Percentiles rank a stretch among this genome's conserved stretches.
These are phyloP conservation scores for Asterionellopsis glacialis DNA, from an alignment of 108 stramenopile species.

Conservation along the genomic window DNA sequence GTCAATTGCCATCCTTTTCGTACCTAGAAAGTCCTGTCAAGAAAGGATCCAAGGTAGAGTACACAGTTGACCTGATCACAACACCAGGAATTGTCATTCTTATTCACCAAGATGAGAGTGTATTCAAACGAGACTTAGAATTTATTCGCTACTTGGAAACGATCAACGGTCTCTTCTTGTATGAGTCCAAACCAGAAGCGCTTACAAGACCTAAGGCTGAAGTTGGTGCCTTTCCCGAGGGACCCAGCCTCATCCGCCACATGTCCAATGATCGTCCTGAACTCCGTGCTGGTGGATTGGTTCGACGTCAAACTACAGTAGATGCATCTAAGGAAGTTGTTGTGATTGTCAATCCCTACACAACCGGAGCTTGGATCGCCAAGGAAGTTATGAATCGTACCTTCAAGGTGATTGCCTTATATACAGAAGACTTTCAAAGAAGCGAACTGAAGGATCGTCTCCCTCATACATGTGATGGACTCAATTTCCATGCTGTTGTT, in stretches of 20 bases:
- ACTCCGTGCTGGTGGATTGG: slow-evolving; percentile 36
- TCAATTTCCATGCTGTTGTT: slow-evolving; percentile 50
- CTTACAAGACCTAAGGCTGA: slow-evolving; percentile 25
- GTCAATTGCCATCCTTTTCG: slow-evolving; percentile 44
- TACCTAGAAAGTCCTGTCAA: slow-evolving; percentile 32
- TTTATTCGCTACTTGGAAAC: slow-evolving; percentile 54
- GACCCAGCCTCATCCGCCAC: slow-evolving; percentile 66
- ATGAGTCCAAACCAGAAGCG: slow-evolving; percentile 40
- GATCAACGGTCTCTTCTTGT: slow-evolving; percentile 44
- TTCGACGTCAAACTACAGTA: slow-evolving; percentile 65
- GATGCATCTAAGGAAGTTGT: slow-evolving; percentile 79
- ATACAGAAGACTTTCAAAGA: slow-evolving; percentile 57
- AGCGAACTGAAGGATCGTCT: slow-evolving; percentile 73
- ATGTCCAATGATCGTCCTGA: slow-evolving; percentile 71
- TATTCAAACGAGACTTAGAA: slow-evolving; percentile 39
- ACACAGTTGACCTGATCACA: slow-evolving; percentile 46
- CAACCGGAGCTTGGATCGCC: slow-evolving; percentile 76
- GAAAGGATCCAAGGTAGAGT: slow-evolving; percentile 35
- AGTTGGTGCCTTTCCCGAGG: slow-evolving; percentile 4
- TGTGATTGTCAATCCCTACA: slow-evolving; percentile 89
- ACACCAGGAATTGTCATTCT: slow-evolving; percentile 38
- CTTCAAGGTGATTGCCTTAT: slow-evolving; percentile 70
- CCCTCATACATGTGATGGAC: slow-evolving; percentile 44
- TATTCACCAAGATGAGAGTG: slow-evolving; percentile 32
- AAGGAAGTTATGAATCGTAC: slow-evolving; percentile 75